Percentiles rank a stretch among this genome's conserved stretches.
phyloP scores from a whole-genome alignment of 768 basidiomycete species.

The Tremella yokohamensis region DNA sequence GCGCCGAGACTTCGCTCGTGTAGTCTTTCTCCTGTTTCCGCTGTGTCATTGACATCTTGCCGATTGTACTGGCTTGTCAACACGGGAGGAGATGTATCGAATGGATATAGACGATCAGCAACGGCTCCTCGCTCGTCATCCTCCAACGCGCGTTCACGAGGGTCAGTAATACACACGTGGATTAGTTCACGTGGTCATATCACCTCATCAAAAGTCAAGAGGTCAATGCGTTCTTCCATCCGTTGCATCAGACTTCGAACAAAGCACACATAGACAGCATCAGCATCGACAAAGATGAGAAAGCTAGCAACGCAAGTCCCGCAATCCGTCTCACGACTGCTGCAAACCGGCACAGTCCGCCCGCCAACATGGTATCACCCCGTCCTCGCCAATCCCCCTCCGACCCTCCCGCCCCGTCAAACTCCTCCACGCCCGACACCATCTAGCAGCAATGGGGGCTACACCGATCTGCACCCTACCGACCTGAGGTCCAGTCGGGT shows the following conservation, averaged over 20 bases:
- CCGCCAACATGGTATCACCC: conserved; percentile 81
- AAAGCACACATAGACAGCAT: background rate
- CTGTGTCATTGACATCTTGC: conserved; percentile 30
- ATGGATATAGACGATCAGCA: background rate
- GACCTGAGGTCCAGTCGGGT: background rate
- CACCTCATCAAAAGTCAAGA: conserved; percentile 1
- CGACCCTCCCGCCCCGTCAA: conserved; percentile 71
- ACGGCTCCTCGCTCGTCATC: background rate
- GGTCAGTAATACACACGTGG: background rate
- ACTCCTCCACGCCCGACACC: conserved; percentile 55
- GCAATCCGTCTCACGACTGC: conserved; percentile 74
- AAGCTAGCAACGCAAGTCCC: conserved; percentile 79
- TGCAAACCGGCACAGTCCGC: conserved; percentile 59
- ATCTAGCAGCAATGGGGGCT: background rate
- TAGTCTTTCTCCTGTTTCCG: conserved; percentile 60
- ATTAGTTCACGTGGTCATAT: background rate
- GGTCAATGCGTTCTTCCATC: too few species aligned
- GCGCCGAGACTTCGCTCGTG: conserved; percentile 71
- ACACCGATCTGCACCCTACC: background rate
- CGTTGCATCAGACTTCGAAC: background rate
- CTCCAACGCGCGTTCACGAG: background rate
- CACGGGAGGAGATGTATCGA: background rate
- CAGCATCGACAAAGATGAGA: conserved; percentile 21
- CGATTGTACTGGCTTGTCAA: background rate
- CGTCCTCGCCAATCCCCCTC: conserved; percentile 81